These are phyloP conservation scores for Talaromyces sp. DNA, from an alignment of 2,329 filamentous ascomycete species.

Conservation along the genomic window DNA sequence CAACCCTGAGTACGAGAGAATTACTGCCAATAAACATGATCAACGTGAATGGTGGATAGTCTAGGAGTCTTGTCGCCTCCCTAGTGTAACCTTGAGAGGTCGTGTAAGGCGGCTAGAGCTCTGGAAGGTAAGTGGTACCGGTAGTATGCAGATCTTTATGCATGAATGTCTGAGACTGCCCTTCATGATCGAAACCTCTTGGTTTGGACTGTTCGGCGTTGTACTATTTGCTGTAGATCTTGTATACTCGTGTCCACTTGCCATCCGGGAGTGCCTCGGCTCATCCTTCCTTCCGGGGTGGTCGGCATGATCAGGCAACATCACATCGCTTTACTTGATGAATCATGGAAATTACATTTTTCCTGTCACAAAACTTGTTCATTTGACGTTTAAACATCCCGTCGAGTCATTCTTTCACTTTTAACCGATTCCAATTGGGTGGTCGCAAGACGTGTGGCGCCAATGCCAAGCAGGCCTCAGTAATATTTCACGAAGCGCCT, in stretches of 20 bases:
- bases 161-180: neutral
- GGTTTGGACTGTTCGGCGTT: neutral
- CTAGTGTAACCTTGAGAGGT: neutral
- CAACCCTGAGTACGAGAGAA: neutral
- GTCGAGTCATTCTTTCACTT: neutral
- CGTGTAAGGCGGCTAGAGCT: neutral
- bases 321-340: neutral
- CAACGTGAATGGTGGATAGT: neutral
- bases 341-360: neutral
- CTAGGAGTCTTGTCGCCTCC: neutral
- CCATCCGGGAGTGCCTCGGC: slow-evolving; percentile 5
- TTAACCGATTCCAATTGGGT: neutral
- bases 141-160: neutral
- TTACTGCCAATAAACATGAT: neutral
- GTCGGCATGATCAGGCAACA: neutral
- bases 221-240: neutral
- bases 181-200: neutral
- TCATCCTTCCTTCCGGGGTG: slow-evolving; percentile 3
- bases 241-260: slow-evolving; percentile 2
- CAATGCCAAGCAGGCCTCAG: neutral
- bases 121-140: neutral
- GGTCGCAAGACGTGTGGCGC: neutral
- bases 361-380: neutral
- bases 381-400: neutral
- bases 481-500: neutral